Base-by-base conservation (phyloP, 1,139 yeast species). In the Yamadazyma buinensis region DNA sequence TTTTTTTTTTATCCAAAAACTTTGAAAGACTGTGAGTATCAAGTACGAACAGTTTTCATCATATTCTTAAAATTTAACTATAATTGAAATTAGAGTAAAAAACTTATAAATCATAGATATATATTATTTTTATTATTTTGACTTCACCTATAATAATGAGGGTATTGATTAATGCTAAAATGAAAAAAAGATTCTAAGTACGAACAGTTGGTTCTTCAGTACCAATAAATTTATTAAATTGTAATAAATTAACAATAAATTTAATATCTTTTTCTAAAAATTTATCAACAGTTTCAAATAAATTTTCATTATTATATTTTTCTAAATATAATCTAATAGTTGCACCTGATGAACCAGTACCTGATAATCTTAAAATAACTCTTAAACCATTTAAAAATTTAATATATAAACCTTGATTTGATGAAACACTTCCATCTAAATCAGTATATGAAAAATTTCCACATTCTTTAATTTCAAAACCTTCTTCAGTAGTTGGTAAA, bases 281-380 rank as follows among this genome's bases (percentile, higher is more conserved):
- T 26, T 79, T 78, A 47, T 84, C 86, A n/a, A 90, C 95, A 30
- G 68, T 59, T 40, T 62, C 49, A 8, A 52, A 52, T 52, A 74
- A 77, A 38, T 64, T 57, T 51, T 87, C 95, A 35, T 61, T 52
- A 28, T 84, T 78, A 64, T 85, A 90, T 61, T 82, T 82, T 61
- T 92, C 98, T 57, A 90, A 69, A 62, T 92, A 92, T 47, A 92
- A 70, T 62, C 99, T 80, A 42, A 94, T 90, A 3, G 99, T 92
- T 14, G 98, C 97, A 31, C 98, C 99, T 2, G 95, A 81, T 1
- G 97, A 88, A 6, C 99, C 99, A 10, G 99, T 92, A 38, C 99
- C 99, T 0, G 97, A 87, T 46, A 92, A 73, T 61, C 99, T 82
- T 32, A 87, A 86, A 28, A 94, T 86, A 39, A 90, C 77, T 58